These are phyloP conservation scores for Prinsepia uniflora DNA, from an alignment of 306 rosid genomes.

Conservation along the genomic window DNA sequence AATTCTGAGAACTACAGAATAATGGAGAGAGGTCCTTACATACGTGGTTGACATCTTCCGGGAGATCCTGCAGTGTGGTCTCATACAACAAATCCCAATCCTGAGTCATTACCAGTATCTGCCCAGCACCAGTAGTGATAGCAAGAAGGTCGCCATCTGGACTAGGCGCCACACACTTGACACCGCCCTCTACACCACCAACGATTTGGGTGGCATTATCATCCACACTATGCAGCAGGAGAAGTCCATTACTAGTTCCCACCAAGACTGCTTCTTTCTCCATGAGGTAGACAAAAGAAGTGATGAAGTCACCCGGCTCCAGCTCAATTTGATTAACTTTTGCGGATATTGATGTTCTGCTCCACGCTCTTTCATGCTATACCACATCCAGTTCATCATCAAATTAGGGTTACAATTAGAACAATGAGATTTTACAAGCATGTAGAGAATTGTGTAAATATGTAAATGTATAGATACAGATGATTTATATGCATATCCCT, in stretches of 20 bases:
- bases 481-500: background rate
- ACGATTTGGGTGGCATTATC: slow-evolving; percentile 52
- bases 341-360: slow-evolving; percentile 31
- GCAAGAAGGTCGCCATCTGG: slow-evolving; percentile 89
- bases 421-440: background rate
- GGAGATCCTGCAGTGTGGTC: slow-evolving; percentile 47
- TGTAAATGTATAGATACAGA: background rate
- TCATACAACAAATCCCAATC: slow-evolving; percentile 94
- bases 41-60: slow-evolving; percentile 45
- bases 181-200: slow-evolving; percentile 81
- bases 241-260: slow-evolving; percentile 65
- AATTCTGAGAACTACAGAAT: background rate
- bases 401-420: background rate
- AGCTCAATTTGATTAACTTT: slow-evolving; percentile 50
- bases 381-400: slow-evolving; percentile 11
- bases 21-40: slow-evolving; percentile 56
- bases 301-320: slow-evolving; percentile 58
- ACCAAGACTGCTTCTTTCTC: slow-evolving; percentile 87
- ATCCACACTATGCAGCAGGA: slow-evolving; percentile 62
- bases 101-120: slow-evolving; percentile 73
- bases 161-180: slow-evolving; percentile 68
- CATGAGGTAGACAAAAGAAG: slow-evolving; percentile 78
- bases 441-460: background rate
- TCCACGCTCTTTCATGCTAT: slow-evolving; percentile 59
- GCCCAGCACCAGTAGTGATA: slow-evolving; percentile 53